These are phyloP conservation scores for Ophiosphaerella korrae DNA, from an alignment of 2,329 filamentous ascomycete species.

Conservation along the genomic window DNA sequence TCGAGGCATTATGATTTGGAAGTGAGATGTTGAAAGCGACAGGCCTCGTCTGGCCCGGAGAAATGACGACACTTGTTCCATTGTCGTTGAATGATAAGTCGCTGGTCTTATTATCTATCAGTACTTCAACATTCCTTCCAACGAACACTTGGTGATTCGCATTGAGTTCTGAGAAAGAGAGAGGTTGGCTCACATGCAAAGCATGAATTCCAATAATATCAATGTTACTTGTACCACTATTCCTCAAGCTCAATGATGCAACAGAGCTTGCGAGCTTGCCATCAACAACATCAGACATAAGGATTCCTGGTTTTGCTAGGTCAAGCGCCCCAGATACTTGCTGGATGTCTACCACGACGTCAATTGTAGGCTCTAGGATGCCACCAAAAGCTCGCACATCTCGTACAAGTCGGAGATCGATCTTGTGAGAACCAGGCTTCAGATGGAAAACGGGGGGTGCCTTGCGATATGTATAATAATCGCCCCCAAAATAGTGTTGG, in stretches of 20 bases:
- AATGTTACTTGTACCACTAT: constrained; percentile 47
- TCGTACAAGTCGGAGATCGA: constrained; percentile 60
- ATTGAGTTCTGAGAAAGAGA: constrained; percentile 10
- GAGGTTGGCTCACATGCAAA: constrained; percentile 16
- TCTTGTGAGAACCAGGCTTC: constrained; percentile 54
- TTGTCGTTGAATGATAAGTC: neutral
- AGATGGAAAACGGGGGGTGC: constrained; percentile 58
- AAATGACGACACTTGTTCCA: constrained; percentile 20
- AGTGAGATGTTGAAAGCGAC: constrained; percentile 45
- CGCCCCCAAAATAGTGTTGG: constrained; percentile 61
- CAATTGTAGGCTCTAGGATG: constrained; percentile 53
- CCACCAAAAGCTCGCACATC: constrained; percentile 64
- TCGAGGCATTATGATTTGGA: constrained; percentile 25
- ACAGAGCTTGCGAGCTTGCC: constrained; percentile 54
- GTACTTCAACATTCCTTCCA: constrained; percentile 8
- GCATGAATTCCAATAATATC: constrained; percentile 42
- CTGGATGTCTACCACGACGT: constrained; percentile 41
- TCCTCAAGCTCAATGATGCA: constrained; percentile 57
- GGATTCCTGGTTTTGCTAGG: constrained; percentile 40
- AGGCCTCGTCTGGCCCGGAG: constrained; percentile 50
- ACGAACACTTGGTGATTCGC: constrained; percentile 17
- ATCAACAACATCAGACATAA: constrained; percentile 59
- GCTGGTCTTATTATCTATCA: constrained; percentile 18
- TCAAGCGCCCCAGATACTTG: constrained; percentile 35
- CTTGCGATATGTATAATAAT: constrained; percentile 59